A percentile compares a stretch with the other conserved stretches of the same genome.
These are phyloP conservation scores for Cercospora sp. DNA, from an alignment of 2,329 filamentous ascomycete genomes.

Conservation along the genomic window DNA sequence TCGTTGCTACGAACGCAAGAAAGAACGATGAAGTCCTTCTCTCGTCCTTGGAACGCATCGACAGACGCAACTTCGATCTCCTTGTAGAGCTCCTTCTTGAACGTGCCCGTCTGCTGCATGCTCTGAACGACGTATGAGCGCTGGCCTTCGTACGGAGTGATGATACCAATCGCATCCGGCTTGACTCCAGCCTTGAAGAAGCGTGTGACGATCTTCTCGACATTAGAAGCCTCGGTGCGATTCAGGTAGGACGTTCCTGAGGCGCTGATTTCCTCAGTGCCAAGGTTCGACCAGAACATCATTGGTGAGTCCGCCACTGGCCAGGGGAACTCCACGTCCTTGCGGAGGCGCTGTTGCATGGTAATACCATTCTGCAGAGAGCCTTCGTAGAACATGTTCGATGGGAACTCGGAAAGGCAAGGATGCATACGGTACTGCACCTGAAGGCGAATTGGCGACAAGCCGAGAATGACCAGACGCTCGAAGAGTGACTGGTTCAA, in stretches of 20 bases:
- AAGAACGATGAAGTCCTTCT: conserved; percentile 98
- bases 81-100: conserved; percentile 98
- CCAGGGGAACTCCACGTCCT: conserved; percentile 98
- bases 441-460: conserved; percentile 87
- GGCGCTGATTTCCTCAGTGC: conserved; percentile 96
- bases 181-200: conserved; percentile 99
- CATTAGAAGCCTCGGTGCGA: conserved; percentile 92
- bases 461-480: conserved; percentile 86
- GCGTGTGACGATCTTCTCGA: conserved; percentile 96
- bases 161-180: conserved; percentile 90
- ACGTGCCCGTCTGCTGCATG: conserved; percentile 97
- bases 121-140: conserved; percentile 97
- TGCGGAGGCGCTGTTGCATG: conserved; percentile 79
- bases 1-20: conserved; percentile 98
- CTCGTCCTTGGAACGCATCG: conserved; percentile 96
- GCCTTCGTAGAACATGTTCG: conserved; percentile 99
- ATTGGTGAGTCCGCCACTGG: conserved; percentile 90
- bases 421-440: conserved; percentile 99
- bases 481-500: conserved; percentile 98
- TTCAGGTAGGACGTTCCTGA: conserved; percentile 98
- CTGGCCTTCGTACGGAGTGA: conserved; percentile 97
- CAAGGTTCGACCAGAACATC: conserved; percentile 99
- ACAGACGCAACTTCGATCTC: conserved; percentile 98
- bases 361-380: conserved; percentile 96
- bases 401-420: conserved; percentile 93